Percentiles rank a stretch among this genome's conserved stretches.
These are phyloP conservation scores for Pyrenula massariospora DNA, from an alignment of 495 filamentous ascomycete genomes.

Conservation along the genomic window DNA sequence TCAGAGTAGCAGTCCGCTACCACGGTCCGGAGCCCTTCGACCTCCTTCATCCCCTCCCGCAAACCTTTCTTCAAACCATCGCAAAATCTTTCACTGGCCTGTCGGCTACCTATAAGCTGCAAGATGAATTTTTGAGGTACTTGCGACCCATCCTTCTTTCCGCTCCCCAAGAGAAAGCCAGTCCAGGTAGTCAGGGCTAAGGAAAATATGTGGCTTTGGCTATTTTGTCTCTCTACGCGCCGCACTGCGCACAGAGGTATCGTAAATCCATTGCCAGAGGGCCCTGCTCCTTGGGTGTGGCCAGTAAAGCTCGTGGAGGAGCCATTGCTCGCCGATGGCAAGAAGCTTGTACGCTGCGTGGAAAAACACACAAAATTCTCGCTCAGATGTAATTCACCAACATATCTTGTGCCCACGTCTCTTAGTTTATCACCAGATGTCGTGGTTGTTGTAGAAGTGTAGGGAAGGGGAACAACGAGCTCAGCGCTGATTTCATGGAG, in stretches of 20 bases:
- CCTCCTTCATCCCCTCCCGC: constrained; percentile 71
- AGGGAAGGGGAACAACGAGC: constrained; percentile 63
- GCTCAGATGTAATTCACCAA: constrained; percentile 86
- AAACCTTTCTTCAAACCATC: constrained; percentile 86
- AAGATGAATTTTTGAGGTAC: constrained; percentile 69
- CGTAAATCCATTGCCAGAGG: constrained; percentile 93
- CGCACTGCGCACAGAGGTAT: constrained; percentile 88
- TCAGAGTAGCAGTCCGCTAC: constrained; percentile 84
- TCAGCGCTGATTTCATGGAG: constrained; percentile 94
- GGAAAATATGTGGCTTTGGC: constrained; percentile 81
- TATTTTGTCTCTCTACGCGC: constrained; percentile 83
- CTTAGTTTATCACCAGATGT: constrained; percentile 50
- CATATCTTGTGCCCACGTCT: constrained; percentile 70
- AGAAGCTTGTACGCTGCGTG: constrained; percentile 79
- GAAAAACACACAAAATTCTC: constrained; percentile 94
- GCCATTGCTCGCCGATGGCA: constrained; percentile 60
- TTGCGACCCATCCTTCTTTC: constrained; percentile 40
- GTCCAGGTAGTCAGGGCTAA: constrained; percentile 96
- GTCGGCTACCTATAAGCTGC: constrained; percentile 77
- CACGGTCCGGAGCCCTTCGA: constrained; percentile 67
- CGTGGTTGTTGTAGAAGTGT: constrained; percentile 23
- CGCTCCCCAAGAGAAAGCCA: constrained; percentile 43
- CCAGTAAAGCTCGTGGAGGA: constrained; percentile 73
- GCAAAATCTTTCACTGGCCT: constrained; percentile 88
- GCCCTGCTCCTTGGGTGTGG: constrained; percentile 79